Percentiles rank a stretch among this genome's conserved stretches.
phyloP scores from a whole-genome alignment of 148 eudicot genomes.

The Beta vulgaris region DNA sequence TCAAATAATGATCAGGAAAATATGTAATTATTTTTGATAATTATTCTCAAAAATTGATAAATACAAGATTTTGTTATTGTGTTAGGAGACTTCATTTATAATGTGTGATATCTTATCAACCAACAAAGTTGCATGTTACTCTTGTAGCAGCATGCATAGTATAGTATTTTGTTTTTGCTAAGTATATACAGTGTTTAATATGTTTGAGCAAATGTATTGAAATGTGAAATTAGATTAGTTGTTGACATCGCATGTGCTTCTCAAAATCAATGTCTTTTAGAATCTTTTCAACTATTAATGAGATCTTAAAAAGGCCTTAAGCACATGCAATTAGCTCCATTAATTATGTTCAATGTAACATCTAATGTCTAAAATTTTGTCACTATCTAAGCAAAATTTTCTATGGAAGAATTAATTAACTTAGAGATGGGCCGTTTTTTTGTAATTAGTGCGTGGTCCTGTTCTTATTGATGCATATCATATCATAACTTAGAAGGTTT shows the following conservation, averaged over 20 bases:
- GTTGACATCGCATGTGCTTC: constrained; percentile 30
- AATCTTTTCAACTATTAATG: constrained; percentile 21
- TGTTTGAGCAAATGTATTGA: background rate
- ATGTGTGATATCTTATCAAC: constrained; percentile 10
- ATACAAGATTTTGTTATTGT: background rate
- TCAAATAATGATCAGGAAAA: too few relatives aligned
- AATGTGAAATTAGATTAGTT: background rate
- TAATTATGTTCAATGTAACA: background rate
- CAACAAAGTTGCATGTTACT: constrained; percentile 24
- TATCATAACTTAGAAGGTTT: background rate
- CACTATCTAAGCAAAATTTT: background rate
- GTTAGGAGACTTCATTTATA: constrained; percentile 4
- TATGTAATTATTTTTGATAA: background rate
- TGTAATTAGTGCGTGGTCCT: background rate
- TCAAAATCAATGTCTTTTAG: constrained; percentile 27
- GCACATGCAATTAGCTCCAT: constrained; percentile 15
- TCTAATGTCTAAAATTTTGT: background rate
- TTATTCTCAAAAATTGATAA: background rate
- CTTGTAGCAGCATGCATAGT: constrained; percentile 1
- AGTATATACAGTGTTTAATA: background rate
- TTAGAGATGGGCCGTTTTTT: background rate
- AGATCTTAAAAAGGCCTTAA: constrained; percentile 3
- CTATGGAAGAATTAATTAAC: background rate
- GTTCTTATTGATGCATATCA: background rate
- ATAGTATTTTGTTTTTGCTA: background rate